phyloP scores from a whole-genome alignment of 2,329 filamentous ascomycete genomes.

The Penicillium griseofulvum region DNA sequence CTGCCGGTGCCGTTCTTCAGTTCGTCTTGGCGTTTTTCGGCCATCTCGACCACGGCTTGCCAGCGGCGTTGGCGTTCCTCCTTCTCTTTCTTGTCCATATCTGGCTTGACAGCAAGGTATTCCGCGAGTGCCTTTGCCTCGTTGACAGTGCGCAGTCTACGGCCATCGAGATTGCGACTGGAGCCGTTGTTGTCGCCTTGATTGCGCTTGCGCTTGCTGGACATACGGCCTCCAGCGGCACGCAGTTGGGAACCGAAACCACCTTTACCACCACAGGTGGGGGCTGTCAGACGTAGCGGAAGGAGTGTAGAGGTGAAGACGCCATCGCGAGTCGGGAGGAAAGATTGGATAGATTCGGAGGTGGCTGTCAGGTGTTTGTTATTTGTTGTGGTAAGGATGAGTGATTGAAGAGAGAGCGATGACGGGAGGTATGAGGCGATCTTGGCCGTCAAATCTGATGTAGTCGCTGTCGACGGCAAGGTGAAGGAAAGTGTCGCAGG shows the following conservation, averaged over 20 bases:
- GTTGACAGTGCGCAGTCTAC: slow-evolving; percentile 83
- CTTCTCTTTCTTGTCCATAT: slow-evolving; percentile 93
- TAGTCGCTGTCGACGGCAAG: slow-evolving; percentile 61
- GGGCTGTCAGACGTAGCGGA: slow-evolving; percentile 74
- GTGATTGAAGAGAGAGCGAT: slow-evolving; percentile 55
- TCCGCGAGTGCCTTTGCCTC: slow-evolving; percentile 95
- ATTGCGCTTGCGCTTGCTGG: slow-evolving; percentile 83
- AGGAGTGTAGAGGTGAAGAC: slow-evolving; percentile 65
- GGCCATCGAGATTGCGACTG: slow-evolving; percentile 88
- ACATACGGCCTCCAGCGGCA: slow-evolving; percentile 97
- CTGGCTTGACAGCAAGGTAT: slow-evolving; percentile 91
- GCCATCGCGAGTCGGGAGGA: slow-evolving; percentile 52
- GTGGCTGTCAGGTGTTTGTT: slow-evolving; percentile 65
- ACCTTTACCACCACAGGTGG: slow-evolving; percentile 89
- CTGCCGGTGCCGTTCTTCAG: slow-evolving; percentile 70
- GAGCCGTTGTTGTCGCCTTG: slow-evolving; percentile 83
- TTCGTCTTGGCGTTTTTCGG: slow-evolving; percentile 80
- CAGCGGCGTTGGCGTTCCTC: slow-evolving; percentile 77
- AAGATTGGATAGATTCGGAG: slow-evolving; percentile 56
- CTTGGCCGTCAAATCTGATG: slow-evolving; percentile 64
- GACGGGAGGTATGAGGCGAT: slow-evolving; percentile 58
- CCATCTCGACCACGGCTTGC: slow-evolving; percentile 81
- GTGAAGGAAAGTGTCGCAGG: slow-evolving; percentile 81
- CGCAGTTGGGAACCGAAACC: slow-evolving; percentile 97
- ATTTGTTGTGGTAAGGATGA: slow-evolving; percentile 78